Base-by-base conservation (phyloP, 2,329 filamentous ascomycete genomes). In the Arachnopeziza araneosa region DNA sequence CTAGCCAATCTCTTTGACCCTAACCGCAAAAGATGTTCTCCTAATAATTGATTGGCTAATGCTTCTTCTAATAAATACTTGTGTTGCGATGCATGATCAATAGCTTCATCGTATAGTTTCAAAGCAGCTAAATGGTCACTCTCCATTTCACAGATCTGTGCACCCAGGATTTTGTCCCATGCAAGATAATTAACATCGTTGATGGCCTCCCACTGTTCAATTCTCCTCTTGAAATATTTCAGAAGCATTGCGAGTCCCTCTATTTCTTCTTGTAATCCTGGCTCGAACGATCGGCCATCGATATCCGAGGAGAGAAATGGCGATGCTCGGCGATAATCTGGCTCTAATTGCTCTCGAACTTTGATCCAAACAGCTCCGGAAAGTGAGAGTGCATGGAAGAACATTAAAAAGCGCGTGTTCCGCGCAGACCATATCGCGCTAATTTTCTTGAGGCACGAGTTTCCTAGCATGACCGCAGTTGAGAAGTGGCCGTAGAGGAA, bases 81-180 rank as follows among this genome's bases (percentile, higher is more conserved):
- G 65, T 90, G 80, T 58, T 88, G 79, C n/a, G 88, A 79, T 12
- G 86, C 83, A 67, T 91, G 88, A 66, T 92, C 88, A 60, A 92
- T 75, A 6, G 87, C 85, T 63, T 83, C 79, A 70, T 93, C 89
- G 67, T 91, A 93, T 51, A 81, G 76, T 26, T 76, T 76, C 24
- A 91, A 78, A 9, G 87, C 84, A 7, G 73, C 70, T 2, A 83
- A 84, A 60, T 84, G 79, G 24, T 86, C 76, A 19, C 74, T 74
- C 1, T 77, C 75, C 56, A 90, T 76, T 66, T 92, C 89, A 2
- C 82, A 79, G 21, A 90, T 75, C 66, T 90, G 86, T 1, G 88
- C 89, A 56, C 85, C 81, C 0, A 93, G 76, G 12, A 90, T 76
- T 58, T 81, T 82, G 5, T 86, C 83, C 85, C 87, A 91, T 1